Evolutionary conservation across 169 alveolate species (phyloP), one percentile per base, ranked within the genome.

Genomic region (Theileria parva): DNA sequence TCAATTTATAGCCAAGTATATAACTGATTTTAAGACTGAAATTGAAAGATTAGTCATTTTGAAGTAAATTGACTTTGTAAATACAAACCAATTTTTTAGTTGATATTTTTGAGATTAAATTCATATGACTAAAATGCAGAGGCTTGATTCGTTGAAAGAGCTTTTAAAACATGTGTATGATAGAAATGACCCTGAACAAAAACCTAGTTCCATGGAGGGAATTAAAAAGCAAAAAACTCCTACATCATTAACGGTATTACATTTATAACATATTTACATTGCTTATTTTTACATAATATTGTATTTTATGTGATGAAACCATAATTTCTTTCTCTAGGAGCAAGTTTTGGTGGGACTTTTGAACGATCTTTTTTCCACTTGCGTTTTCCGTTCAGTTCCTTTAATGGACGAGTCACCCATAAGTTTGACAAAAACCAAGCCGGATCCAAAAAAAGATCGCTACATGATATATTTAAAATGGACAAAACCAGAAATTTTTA

Each of bases 311-410:
- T 28, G 23, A 21, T 37, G 23, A 44, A 44, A 44, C 53, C 15
- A 44, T 13, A 0, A 19, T 21, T 1, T 13, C 0, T 21, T 11
- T 9, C 17, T 70, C 17, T 37, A 83, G 89, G 85, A 77, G 15
- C 89, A 83, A 66, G 89, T 83, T 25, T 61, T 83, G 27, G 74
- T 76, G 27, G 89, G 89, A 19, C 39, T 77, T 19, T 60, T 83
- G 27, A 83, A 83, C 66, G 89, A 83, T 63, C 55, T 76, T 4
- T 70, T 83, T 39, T 83, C 89, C 5, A 44, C 66, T 60, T 83
- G 89, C 50, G 80, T 79, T 15, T 83, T 83, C 21, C 32, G 30
- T 6, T 73, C 79, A 17, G 5, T 57, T n/a, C 85, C 85, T 5
- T 5, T 8, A 19, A 57, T 64, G 0, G 25, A 50, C 30, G 73